These are phyloP conservation scores for Podospora didyma DNA, from an alignment of 495 filamentous ascomycete genomes.

Conservation along the genomic window DNA sequence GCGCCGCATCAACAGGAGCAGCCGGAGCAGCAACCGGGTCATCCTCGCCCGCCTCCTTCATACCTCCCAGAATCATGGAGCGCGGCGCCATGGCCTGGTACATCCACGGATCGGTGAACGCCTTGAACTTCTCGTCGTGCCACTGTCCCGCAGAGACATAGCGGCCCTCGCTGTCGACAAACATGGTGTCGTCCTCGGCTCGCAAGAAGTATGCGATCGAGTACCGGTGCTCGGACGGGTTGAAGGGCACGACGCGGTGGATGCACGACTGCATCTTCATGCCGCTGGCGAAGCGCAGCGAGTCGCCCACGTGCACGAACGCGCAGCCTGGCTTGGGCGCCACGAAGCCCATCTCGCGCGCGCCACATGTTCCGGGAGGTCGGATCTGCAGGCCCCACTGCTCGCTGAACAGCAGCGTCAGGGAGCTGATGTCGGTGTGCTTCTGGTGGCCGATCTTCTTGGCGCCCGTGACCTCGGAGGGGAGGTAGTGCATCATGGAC, in stretches of 20 bases:
- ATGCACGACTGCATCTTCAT: constrained; percentile 50
- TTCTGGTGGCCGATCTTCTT: constrained; percentile 48
- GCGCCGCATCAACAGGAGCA: too few relatives aligned
- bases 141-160: constrained; percentile 47
- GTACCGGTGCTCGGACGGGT: constrained; percentile 49
- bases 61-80: constrained; percentile 43
- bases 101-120: constrained; percentile 45
- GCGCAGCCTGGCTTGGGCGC: constrained; percentile 44
- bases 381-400: constrained; percentile 57
- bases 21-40: too few relatives aligned
- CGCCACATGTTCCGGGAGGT: constrained; percentile 36
- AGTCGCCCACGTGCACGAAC: constrained; percentile 57
- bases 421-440: constrained; percentile 57
- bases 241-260: constrained; percentile 52
- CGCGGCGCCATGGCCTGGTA: constrained; percentile 39
- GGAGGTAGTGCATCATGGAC: constrained; percentile 47
- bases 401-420: constrained; percentile 54
- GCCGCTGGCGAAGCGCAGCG: constrained; percentile 47
- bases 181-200: constrained; percentile 49
- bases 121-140: constrained; percentile 57
- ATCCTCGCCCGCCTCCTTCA: constrained; percentile 39
- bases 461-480: constrained; percentile 34
- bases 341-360: constrained; percentile 50
- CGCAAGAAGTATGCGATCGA: constrained; percentile 57
- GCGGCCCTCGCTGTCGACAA: constrained; percentile 47